A percentile compares a stretch with the other conserved stretches of the same genome.
Conservation (phyloP, 352 stramenopile species). For the Globisporangium mamillatum region DNA sequence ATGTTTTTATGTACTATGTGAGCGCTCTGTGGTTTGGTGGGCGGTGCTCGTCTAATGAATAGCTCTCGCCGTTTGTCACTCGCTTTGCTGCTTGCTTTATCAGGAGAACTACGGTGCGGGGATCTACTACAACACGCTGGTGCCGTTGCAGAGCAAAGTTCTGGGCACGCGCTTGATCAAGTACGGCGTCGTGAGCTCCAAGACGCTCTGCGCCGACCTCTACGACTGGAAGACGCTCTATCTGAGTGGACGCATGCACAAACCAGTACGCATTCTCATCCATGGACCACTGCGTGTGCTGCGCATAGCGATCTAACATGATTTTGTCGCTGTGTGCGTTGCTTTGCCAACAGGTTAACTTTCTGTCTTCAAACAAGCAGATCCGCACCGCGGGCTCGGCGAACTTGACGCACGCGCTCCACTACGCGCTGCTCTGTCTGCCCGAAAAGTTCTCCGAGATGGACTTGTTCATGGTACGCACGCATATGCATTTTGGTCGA, state of each 20-base stretch:
- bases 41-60: background rate
- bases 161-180: slow-evolving; percentile 80
- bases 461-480: slow-evolving; percentile 77
- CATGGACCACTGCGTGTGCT: background rate
- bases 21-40: background rate
- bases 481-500: background rate
- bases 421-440: slow-evolving; percentile 71
- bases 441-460: slow-evolving; percentile 80
- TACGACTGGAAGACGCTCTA: slow-evolving; percentile 84
- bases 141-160: slow-evolving; percentile 50
- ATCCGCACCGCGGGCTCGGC: slow-evolving; percentile 48
- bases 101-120: slow-evolving; percentile 75
- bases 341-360: slow-evolving; percentile 42
- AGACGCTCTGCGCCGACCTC: slow-evolving; percentile 78
- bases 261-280: slow-evolving; percentile 48
- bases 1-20: background rate
- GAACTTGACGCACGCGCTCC: slow-evolving; percentile 73
- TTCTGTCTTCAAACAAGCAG: slow-evolving; percentile 42
- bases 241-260: slow-evolving; percentile 84
- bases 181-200: slow-evolving; percentile 85
- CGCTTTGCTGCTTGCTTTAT: background rate
- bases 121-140: slow-evolving; percentile 87
- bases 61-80: background rate
- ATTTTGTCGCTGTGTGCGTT: background rate
- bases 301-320: background rate